Base-by-base conservation (phyloP, 108 stramenopile genomes). In the Cyclostephanos tholiformis region DNA sequence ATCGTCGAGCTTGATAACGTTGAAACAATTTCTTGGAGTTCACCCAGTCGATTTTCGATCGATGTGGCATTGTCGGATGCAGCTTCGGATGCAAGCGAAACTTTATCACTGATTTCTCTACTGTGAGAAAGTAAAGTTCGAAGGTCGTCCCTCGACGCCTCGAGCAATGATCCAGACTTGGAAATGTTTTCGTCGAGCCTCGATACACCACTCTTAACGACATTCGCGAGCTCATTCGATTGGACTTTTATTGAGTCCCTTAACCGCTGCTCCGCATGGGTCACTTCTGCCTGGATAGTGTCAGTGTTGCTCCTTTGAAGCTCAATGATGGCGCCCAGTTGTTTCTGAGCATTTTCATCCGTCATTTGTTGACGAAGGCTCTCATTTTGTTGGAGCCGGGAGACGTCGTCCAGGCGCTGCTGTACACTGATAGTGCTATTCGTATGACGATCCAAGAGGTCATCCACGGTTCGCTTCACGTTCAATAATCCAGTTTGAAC, bases 21-120 rank as follows among this genome's bases (percentile, higher is more conserved):
- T 8, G 71, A 7, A 36, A 72, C 26, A 36, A 44, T 26, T 4
- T 27, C 61, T 17, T 32, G 11, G 36, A 72, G 38, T 49, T 51
- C 30, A 63, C 50, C 62, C 25, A 58, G 3, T n/a, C 48, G 60
- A 63, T 14, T n/a, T 20, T 63, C 60, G 25, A 72, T 58, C 61
- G 46, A 67, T 36, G 44, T 52, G 11, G 38, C 48, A 41, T 12
- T 41, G 41, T 41, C 41, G 41, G 12, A 41, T 41, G 41, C 12
- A 12, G 41, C 41, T 8, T 19, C 10, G 22, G 48, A 27, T 2
- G 19, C 35, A 36, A 39, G 62, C 50, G 38, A 72, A n/a, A 41
- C 6, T 22, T 29, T 8, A 13, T 55, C 48, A 26, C 30, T 22
- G 20, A 62, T 51, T 67, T 57, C 36, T 35, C 22, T 36, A 60